These are phyloP conservation scores for Hura crepitans DNA, from an alignment of 441 rosid species.

Conservation along the genomic window DNA sequence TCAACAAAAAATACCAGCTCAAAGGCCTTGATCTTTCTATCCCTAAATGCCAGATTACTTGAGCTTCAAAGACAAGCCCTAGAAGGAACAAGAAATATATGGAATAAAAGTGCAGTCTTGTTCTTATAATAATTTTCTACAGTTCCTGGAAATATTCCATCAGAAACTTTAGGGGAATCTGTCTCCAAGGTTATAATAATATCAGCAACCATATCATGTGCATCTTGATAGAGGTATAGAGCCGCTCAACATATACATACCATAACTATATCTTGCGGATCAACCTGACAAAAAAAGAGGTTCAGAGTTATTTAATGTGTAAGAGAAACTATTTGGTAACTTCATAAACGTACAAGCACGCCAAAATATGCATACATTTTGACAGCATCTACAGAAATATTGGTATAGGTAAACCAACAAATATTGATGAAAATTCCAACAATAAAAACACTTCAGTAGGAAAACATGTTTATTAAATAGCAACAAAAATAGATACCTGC, in stretches of 20 bases:
- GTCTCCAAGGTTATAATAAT: not conserved
- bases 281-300: slow-evolving; percentile 54
- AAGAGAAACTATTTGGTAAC: not conserved
- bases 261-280: slow-evolving; percentile 97
- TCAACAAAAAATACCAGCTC: not conserved
- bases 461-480: not conserved
- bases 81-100: not conserved
- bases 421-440: slow-evolving; percentile 1
- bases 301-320: slow-evolving; percentile 5
- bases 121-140: not conserved
- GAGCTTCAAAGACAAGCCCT: not conserved
- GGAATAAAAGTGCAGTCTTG: not conserved
- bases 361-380: not conserved
- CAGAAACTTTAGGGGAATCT: not conserved
- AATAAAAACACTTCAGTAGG: slow-evolving; percentile 10
- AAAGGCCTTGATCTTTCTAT: not conserved
- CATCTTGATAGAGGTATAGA: not conserved
- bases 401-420: not conserved
- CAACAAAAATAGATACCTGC: slow-evolving; percentile 45
- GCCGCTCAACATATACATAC: slow-evolving; percentile 41
- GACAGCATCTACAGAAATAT: not conserved
- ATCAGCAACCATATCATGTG: not conserved
- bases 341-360: not conserved
- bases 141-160: not conserved
- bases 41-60: not conserved